These are phyloP conservation scores for Cladosporium austrohemisphaericum DNA, from an alignment of 2,329 filamentous ascomycete genomes.

Conservation along the genomic window DNA sequence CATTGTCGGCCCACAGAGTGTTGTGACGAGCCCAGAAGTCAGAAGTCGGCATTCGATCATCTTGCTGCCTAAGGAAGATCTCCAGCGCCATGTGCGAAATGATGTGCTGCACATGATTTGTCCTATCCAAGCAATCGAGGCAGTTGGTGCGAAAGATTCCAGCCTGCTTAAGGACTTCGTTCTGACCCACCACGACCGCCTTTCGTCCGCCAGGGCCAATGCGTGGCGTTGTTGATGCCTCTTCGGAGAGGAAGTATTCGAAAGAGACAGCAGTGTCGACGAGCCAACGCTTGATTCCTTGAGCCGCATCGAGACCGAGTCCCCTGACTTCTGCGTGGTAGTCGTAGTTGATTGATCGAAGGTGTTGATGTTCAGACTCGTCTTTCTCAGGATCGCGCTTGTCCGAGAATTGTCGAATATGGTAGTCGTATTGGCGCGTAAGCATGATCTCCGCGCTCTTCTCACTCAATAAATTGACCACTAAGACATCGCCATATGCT, in stretches of 20 bases:
- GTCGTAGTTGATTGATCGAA: conserved; percentile 85
- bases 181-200: conserved; percentile 28
- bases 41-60: conserved; percentile 58
- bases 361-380: conserved; percentile 64
- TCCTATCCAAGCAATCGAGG: conserved; percentile 90
- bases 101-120: conserved; percentile 92
- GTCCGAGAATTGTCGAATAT: conserved; percentile 67
- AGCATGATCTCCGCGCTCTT: conserved; percentile 85
- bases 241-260: conserved; percentile 84
- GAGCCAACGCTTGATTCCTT: conserved; percentile 74
- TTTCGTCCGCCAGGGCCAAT: conserved; percentile 37
- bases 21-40: conserved; percentile 94
- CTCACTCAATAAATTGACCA: conserved; percentile 90
- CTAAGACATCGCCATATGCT: conserved; percentile 83
- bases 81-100: conserved; percentile 92
- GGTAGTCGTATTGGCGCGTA: conserved; percentile 72
- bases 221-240: conserved; percentile 54
- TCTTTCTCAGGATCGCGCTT: conserved; percentile 38
- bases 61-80: conserved; percentile 71
- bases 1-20: conserved; percentile 94
- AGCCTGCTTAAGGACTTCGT: conserved; percentile 75
- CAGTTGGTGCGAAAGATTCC: conserved; percentile 97
- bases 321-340: conserved; percentile 93
- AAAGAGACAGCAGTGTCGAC: conserved; percentile 78
- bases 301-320: conserved; percentile 88